phyloP scores from a whole-genome alignment of 1,284 basidiomycete species.

The Xanthoconium separans region DNA sequence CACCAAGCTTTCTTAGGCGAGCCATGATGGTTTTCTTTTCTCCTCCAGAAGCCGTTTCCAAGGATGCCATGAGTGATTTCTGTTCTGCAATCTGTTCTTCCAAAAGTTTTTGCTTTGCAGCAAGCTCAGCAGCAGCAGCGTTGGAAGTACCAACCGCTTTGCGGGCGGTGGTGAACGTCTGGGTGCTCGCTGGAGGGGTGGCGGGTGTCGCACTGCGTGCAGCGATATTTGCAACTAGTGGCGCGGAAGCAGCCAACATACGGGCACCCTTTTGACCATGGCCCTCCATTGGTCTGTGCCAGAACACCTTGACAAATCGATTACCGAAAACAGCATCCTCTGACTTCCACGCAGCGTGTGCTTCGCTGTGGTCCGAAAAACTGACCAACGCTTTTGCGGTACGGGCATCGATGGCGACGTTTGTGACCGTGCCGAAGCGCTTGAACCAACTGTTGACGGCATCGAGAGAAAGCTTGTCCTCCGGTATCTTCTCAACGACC shows the following conservation, averaged over 20 bases:
- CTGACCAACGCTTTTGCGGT: slow-evolving; percentile 82
- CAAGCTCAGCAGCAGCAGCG: slow-evolving; percentile 48
- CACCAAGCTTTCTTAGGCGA: slow-evolving; percentile 73
- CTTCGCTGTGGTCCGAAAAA: slow-evolving; percentile 84
- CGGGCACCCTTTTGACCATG: slow-evolving; percentile 75
- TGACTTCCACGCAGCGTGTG: slow-evolving; percentile 86
- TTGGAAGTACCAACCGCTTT: slow-evolving; percentile 34
- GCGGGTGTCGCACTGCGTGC: slow-evolving; percentile 24
- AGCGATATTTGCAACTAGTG: slow-evolving; percentile 62
- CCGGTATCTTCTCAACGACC: slow-evolving; percentile 93
- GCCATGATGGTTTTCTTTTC: slow-evolving; percentile 84
- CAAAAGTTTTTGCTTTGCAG: slow-evolving; percentile 72
- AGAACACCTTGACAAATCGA: slow-evolving; percentile 92
- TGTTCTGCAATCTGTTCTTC: slow-evolving; percentile 90
- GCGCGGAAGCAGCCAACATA: slow-evolving; percentile 76
- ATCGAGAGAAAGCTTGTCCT: slow-evolving; percentile 75
- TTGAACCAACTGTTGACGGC: slow-evolving; percentile 89
- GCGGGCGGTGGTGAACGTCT: slow-evolving; percentile 24
- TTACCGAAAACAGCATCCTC: slow-evolving; percentile 94
- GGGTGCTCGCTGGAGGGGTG: slow-evolving; percentile 16
- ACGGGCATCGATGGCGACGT: slow-evolving; percentile 83
- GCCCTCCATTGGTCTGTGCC: slow-evolving; percentile 89
- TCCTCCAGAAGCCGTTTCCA: slow-evolving; percentile 60
- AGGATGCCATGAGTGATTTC: slow-evolving; percentile 78
- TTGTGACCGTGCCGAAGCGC: slow-evolving; percentile 90